These are phyloP conservation scores for Daedaleopsis sinensis DNA, from an alignment of 768 basidiomycete species.

Conservation along the genomic window DNA sequence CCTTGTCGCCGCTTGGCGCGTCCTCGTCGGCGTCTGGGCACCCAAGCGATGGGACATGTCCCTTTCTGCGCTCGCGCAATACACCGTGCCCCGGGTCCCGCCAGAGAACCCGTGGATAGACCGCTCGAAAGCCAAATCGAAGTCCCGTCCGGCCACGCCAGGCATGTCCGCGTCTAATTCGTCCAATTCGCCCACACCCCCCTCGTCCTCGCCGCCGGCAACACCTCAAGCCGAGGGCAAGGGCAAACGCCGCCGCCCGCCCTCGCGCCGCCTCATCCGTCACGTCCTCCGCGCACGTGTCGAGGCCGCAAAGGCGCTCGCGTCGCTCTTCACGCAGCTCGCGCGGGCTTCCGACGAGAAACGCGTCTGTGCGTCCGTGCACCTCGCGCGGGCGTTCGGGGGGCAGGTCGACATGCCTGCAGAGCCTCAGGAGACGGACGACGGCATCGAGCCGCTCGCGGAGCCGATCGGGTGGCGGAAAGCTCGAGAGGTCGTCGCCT, in stretches of 20 bases:
- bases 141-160: constrained; percentile 25
- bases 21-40: constrained; percentile 94
- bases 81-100: constrained; percentile 67
- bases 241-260: constrained; percentile 48
- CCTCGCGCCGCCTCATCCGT: constrained; percentile 82
- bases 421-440: constrained; percentile 26
- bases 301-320: constrained; percentile 78
- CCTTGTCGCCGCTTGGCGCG: constrained; percentile 91
- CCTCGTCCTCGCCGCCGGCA: constrained; percentile 4
- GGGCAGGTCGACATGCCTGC: constrained; percentile 38
- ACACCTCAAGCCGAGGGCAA: constrained; percentile 2
- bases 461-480: constrained; percentile 55
- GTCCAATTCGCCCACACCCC: constrained; percentile 17
- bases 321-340: constrained; percentile 70
- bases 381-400: constrained; percentile 50
- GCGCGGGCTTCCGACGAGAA: constrained; percentile 43
- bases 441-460: constrained; percentile 17
- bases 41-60: constrained; percentile 85
- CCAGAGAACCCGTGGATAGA: constrained; percentile 76
- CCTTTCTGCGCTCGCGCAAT: constrained; percentile 69
- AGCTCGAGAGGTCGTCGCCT: constrained; percentile 73
- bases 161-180: constrained; percentile 8
- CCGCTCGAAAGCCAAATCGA: constrained; percentile 38
- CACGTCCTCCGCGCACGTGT: constrained; percentile 88
- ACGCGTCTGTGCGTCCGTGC: constrained; percentile 50